A percentile compares a stretch with the other conserved stretches of the same genome.
These are phyloP conservation scores for Bipolaris oryzae DNA, from an alignment of 2,329 filamentous ascomycete genomes.

Conservation along the genomic window DNA sequence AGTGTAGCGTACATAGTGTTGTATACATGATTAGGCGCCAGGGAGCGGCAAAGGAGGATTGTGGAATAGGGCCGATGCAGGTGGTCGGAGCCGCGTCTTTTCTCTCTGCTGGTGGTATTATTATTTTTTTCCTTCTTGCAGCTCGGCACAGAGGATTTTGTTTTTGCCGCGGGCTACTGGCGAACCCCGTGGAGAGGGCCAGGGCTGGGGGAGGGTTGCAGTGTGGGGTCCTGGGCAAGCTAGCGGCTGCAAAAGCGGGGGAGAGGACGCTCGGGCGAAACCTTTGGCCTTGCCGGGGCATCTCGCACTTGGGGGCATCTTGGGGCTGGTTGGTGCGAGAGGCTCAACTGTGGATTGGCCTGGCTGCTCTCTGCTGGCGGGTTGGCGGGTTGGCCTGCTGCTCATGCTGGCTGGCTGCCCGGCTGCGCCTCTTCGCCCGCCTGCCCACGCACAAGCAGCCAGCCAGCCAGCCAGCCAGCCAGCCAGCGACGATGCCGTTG, in stretches of 20 bases:
- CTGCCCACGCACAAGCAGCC: background rate
- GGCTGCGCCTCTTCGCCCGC: conserved; percentile 13
- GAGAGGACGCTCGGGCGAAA: conserved; percentile 2
- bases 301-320: no score
- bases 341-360: conserved; percentile 21
- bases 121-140: background rate
- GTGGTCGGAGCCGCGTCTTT: no score
- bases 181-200: conserved; percentile 17
- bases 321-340: conserved; percentile 10
- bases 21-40: background rate
- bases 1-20: no score
- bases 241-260: conserved; percentile 18
- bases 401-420: conserved; percentile 13
- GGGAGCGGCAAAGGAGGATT: background rate
- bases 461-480: background rate
- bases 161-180: conserved; percentile 5
- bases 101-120: background rate
- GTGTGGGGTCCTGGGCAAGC: conserved; percentile 12
- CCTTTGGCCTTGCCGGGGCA: conserved; percentile 13
- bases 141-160: background rate
- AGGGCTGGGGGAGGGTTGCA: background rate
- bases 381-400: no score
- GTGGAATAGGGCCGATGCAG: conserved; percentile 4
- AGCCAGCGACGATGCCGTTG: background rate
- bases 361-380: conserved; percentile 13